A percentile compares a stretch with the other conserved stretches of the same genome.
Conservation (phyloP, 345 rosid species). For the Camelina laxa region DNA sequence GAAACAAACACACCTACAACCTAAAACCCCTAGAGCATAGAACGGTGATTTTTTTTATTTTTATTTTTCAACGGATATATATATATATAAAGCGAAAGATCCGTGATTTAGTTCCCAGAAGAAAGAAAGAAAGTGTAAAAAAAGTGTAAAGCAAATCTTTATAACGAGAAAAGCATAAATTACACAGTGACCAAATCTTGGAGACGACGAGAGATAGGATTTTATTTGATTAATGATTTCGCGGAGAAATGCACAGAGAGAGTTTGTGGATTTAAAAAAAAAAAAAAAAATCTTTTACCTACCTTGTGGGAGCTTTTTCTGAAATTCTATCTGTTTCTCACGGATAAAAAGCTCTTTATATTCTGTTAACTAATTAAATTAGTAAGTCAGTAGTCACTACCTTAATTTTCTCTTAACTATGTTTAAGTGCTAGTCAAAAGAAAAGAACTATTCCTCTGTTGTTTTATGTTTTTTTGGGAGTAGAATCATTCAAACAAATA, state of each 20-base stretch:
- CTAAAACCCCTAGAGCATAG: constrained; percentile 27
- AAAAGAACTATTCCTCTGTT: neutral
- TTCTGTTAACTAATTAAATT: neutral
- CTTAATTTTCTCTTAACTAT: neutral
- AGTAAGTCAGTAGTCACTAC: neutral
- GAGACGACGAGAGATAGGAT: neutral
- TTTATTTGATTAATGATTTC: neutral
- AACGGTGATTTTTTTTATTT: too few species aligned
- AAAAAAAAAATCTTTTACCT: constrained; percentile 18
- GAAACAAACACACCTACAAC: constrained; percentile 17
- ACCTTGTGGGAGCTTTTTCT: constrained; percentile 24
- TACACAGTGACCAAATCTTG: constrained; percentile 8
- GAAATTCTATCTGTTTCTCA: neutral
- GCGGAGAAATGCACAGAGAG: neutral
- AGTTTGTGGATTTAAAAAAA: neutral
- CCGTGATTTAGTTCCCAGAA: neutral
- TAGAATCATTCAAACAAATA: constrained; percentile 10
- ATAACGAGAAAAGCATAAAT: neutral
- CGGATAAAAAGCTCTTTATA: neutral
- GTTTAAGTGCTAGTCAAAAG: constrained; percentile 10
- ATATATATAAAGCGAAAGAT: neutral
- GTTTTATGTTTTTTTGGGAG: neutral
- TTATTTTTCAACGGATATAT: neutral
- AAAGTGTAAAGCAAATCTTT: neutral
- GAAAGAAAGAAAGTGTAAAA: neutral